phyloP scores from a whole-genome alignment of 306 rosid genomes.

The Begonia loranthoides region DNA sequence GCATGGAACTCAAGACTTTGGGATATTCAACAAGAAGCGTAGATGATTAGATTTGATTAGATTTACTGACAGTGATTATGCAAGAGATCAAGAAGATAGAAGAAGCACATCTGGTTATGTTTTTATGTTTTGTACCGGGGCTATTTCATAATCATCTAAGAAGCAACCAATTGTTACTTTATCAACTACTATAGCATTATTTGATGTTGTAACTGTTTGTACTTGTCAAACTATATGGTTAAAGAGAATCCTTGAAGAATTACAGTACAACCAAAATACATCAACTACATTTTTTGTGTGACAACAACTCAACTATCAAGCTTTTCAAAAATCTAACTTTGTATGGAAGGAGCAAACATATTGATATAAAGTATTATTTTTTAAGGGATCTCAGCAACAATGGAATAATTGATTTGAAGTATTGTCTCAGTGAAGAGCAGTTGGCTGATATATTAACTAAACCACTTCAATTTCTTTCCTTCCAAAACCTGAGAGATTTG shows the following conservation, averaged over 20 bases:
- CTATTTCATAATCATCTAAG: background rate
- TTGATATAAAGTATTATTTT: constrained; percentile 1
- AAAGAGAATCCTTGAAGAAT: background rate
- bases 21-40: background rate
- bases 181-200: background rate
- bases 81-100: background rate
- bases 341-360: constrained; percentile 6
- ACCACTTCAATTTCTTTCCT: background rate
- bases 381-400: background rate
- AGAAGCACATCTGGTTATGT: background rate
- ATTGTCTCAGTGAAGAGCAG: background rate
- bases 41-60: background rate
- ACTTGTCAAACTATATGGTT: background rate
- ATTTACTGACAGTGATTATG: background rate
- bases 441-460: background rate
- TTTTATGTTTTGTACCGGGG: background rate
- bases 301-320: background rate
- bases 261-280: background rate
- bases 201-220: background rate
- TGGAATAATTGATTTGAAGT: background rate
- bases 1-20: background rate
- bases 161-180: background rate
- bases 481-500: background rate
- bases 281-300: background rate
- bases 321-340: background rate